Conservation (phyloP, 805 yeast species). For the Isabelozyma pseudorhagii region DNA sequence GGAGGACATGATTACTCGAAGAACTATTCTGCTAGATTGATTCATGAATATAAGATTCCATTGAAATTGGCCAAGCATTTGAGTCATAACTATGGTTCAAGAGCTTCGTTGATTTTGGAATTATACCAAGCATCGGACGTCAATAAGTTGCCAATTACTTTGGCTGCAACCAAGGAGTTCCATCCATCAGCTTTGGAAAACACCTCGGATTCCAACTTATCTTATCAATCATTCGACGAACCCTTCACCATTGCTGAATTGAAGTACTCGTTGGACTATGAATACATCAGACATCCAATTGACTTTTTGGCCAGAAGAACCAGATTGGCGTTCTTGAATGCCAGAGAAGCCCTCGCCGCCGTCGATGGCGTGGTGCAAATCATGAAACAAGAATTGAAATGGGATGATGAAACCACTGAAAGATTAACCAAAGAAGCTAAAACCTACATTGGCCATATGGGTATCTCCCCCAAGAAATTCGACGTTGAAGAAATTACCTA, state of each 20-base stretch:
- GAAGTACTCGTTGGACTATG: conserved; percentile 74
- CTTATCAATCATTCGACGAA: conserved; percentile 56
- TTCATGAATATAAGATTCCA: conserved; percentile 73
- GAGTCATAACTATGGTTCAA: conserved; percentile 83
- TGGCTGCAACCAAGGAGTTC: conserved; percentile 40
- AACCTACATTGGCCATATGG: conserved; percentile 63
- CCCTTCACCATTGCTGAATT: conserved; percentile 92
- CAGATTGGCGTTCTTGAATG: conserved; percentile 87
- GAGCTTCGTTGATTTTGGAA: conserved; percentile 73
- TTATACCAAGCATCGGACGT: conserved; percentile 49
- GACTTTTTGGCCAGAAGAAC: conserved; percentile 93
- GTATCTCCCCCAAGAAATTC: conserved; percentile 31
- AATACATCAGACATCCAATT: conserved; percentile 81
- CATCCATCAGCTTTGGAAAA: conserved; percentile 24
- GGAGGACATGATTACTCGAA: conserved; percentile 83
- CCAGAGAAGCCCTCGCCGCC: conserved; percentile 74
- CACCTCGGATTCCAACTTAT: conserved; percentile 33
- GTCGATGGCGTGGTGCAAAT: conserved; percentile 83
- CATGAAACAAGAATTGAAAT: conserved; percentile 75
- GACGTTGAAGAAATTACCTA: conserved; percentile 12
- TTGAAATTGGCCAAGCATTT: conserved; percentile 76
- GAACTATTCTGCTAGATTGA: conserved; percentile 71
- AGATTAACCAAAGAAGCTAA: conserved; percentile 50
- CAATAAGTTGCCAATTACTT: conserved; percentile 64
- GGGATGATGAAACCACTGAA: conserved; percentile 62